These are phyloP conservation scores for Apiospora rasikravindrae DNA, from an alignment of 2,329 filamentous ascomycete genomes.

Conservation along the genomic window DNA sequence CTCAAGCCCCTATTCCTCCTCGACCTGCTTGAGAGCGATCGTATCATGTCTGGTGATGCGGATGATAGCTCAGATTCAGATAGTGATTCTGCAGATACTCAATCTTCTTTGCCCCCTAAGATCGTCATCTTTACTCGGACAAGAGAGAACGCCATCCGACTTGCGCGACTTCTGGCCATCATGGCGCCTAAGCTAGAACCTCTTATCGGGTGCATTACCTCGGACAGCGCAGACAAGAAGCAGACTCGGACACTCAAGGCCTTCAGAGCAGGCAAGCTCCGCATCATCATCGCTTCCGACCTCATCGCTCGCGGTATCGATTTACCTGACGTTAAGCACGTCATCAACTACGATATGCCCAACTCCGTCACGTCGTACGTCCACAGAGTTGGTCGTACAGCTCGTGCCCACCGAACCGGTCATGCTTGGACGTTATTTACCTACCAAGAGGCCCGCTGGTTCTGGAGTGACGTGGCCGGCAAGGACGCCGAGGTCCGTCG, in stretches of 20 bases:
- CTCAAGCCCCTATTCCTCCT: constrained; percentile 87
- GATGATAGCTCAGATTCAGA: constrained; percentile 33
- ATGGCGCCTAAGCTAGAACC: constrained; percentile 64
- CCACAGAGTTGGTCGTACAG: constrained; percentile 90
- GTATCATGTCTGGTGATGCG: constrained; percentile 46
- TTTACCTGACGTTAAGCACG: constrained; percentile 76
- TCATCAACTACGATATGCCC: constrained; percentile 94
- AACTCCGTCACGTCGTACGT: constrained; percentile 82
- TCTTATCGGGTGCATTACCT: constrained; percentile 74
- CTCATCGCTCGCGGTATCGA: constrained; percentile 93
- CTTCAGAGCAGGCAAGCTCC: constrained; percentile 67
- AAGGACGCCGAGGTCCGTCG: constrained; percentile 52
- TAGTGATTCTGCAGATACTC: constrained; percentile 37
- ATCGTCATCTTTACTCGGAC: constrained; percentile 89
- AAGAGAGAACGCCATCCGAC: constrained; percentile 84
- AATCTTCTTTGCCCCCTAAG: constrained; percentile 33
- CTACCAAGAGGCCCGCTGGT: constrained; percentile 86
- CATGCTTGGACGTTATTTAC: constrained; percentile 87
- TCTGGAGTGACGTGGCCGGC: constrained; percentile 81
- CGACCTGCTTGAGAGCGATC: constrained; percentile 68
- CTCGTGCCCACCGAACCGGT: constrained; percentile 76
- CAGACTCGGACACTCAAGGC: constrained; percentile 70
- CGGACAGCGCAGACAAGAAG: constrained; percentile 74
- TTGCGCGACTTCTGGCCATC: constrained; percentile 78
- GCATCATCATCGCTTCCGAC: constrained; percentile 87